Evolutionary conservation across 2,329 filamentous ascomycete species (phyloP), one percentile per base, ranked within the genome.

Genomic region (Claviceps capensis): DNA sequence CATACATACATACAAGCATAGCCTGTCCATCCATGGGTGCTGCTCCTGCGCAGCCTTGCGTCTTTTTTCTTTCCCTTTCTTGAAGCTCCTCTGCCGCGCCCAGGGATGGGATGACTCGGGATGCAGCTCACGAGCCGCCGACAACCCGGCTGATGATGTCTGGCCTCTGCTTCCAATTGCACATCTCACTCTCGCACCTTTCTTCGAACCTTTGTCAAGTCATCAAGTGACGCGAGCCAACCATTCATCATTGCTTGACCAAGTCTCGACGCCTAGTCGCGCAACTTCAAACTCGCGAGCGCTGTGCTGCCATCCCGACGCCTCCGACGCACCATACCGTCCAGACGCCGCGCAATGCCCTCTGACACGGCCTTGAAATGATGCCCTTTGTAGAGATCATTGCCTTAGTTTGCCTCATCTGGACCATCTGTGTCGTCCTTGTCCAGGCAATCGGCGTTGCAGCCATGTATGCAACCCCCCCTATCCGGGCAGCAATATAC

Each of bases 371-470:
- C 40, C 23, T 51, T 36, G 55, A 55, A 53, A 68, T 68, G 63
- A 57, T 58, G 50, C 52, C 56, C 34, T 52, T 63, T 44, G 53
- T 65, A 48, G 65, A 73, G 54, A 60, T 60, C 43, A 56, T 74
- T 48, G 77, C 78, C 57, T 65, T 67, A 51, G 63, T 69, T 48
- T 77, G 72, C 57, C 67, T 79, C 41, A 59, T 72, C 55, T 83
- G 81, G 78, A 75, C 71, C 59, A 63, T 66, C 50, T 59, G 73
- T 37, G 70, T 84, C 26, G 60, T 79, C 42, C 42, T 73, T 5
- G 75, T 83, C 30, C 76, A 83, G 58, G 60, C 60, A 36, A 72
- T 83, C 50, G 81, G 81, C 52, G 73, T 76, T 53, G 71, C 67
- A 52, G 71, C 79, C 58, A 69, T 83, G 81, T 82, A 65, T 57